A percentile compares a stretch with the other conserved stretches of the same genome.
phyloP scores from a whole-genome alignment of 2,329 filamentous ascomycete genomes.

The Plenodomus lindquistii region DNA sequence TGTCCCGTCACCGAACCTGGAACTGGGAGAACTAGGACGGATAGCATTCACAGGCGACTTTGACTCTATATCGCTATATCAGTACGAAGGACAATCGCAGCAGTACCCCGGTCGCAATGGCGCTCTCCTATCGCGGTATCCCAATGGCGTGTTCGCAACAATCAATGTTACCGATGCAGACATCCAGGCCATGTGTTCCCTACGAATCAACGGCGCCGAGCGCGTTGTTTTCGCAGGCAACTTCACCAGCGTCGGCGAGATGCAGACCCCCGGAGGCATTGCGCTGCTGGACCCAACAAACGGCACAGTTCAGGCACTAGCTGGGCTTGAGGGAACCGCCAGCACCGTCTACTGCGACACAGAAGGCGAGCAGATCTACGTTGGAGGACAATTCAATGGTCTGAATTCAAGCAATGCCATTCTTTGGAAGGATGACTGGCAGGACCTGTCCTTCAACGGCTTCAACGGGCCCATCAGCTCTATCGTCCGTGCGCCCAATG shows the following conservation, averaged over 20 bases:
- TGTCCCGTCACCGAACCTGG: constrained; percentile 72
- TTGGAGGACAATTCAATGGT: constrained; percentile 83
- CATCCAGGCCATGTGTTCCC: constrained; percentile 86
- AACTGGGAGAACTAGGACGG: constrained; percentile 76
- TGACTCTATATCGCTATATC: constrained; percentile 85
- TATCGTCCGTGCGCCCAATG: constrained; percentile 77
- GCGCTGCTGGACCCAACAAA: constrained; percentile 79
- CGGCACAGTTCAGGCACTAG: constrained; percentile 69
- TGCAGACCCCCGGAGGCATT: constrained; percentile 73
- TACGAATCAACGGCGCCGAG: constrained; percentile 68
- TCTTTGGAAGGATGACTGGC: constrained; percentile 74
- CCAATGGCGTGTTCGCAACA: constrained; percentile 79
- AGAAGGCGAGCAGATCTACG: constrained; percentile 77
- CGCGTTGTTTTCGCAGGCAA: constrained; percentile 89
- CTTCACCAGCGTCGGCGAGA: constrained; percentile 85
- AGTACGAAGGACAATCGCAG: constrained; percentile 80
- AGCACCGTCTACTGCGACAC: constrained; percentile 82
- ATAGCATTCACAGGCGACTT: constrained; percentile 89
- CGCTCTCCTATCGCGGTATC: constrained; percentile 77
- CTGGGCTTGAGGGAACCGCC: constrained; percentile 82
- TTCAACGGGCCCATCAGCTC: constrained; percentile 92
- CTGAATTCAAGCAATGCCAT: constrained; percentile 88
- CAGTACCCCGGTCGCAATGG: constrained; percentile 70
- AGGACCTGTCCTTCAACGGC: constrained; percentile 83
- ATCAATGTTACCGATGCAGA: constrained; percentile 78